Base-by-base conservation (phyloP, 306 rosid species). In the Prunus persica region DNA sequence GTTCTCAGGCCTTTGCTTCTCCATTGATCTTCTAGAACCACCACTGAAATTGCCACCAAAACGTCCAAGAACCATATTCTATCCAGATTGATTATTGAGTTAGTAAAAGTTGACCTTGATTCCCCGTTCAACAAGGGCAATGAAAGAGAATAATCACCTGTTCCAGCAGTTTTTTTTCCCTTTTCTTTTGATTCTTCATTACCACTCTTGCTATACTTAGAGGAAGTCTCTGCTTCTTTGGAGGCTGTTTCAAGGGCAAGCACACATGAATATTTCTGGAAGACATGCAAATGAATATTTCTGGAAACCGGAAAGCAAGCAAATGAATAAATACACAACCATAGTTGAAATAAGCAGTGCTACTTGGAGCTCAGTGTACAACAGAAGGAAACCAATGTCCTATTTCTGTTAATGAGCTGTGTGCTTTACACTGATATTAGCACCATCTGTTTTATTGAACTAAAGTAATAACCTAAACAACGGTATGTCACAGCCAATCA, bases 121-220 rank as follows among this genome's bases (percentile, higher is more conserved):
- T 50, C 27, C 24, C 11, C 6, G 43, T 20, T 11, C 22, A 76
- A 41, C 15, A 45, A 16, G 27, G 12, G 15, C 22, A n/a, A 63
- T 22, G 32, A 32, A 76, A 50, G 60, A 74, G 20, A 65, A 50
- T 11, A 78, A 68, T 65, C 60, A 92, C 97, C 93, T 88, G 96
- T 75, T 87, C 62, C 14, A 76, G 87, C 88, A 86, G 84, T 84
- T 88, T 84, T 79, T 90, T 82, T 76, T 92, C 93, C 78, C 97
- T 83, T 78, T 86, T 86, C 81, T 90, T 87, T 72, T 84, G 93
- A 57, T 90, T 90, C 80, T 92, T 92, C 92, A 90, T 87, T 82
- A 77, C 88, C 34, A 87, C 92, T 2, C 86, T 86, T 27, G 97
- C 96, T 61, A 92, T 90, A 79, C 92, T 87, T 38, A 88, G 83